Conservation (phyloP, 176 grass and related monocot species). For the Oryza longistaminata region DNA sequence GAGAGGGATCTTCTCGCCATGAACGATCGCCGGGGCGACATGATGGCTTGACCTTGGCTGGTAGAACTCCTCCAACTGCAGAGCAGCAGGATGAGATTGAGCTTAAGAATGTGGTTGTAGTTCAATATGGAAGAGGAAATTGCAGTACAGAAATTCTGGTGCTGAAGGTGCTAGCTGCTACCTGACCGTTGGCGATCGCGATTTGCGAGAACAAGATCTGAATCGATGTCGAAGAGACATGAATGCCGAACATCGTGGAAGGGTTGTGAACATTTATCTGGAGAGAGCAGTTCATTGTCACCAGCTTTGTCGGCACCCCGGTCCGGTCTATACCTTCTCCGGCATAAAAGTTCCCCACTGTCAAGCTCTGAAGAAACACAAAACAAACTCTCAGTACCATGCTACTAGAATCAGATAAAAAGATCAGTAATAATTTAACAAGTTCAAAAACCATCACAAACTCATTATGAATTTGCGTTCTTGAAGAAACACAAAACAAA, state of each 20-base stretch:
- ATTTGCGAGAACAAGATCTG: conserved; percentile 70
- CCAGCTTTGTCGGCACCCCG: conserved; percentile 78
- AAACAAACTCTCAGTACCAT: background rate
- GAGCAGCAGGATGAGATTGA: background rate
- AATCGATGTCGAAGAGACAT: conserved; percentile 64
- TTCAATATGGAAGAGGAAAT: background rate
- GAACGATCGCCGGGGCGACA: conserved; percentile 42
- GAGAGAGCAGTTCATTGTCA: conserved; percentile 74
- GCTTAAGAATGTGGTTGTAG: background rate
- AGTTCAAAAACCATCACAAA: background rate
- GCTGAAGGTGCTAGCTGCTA: background rate
- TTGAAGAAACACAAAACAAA: conserved; percentile 18
- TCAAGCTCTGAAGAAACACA: conserved; percentile 55
- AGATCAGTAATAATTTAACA: background rate
- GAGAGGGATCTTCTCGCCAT: conserved; percentile 75
- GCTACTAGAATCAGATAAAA: background rate
- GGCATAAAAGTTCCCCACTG: conserved; percentile 74
- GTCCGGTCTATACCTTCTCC: conserved; percentile 76
- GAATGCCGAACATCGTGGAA: conserved; percentile 79
- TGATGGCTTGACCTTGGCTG: conserved; percentile 69
- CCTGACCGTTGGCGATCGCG: conserved; percentile 69
- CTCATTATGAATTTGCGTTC: background rate
- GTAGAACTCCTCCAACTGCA: conserved; percentile 74
- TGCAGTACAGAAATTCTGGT: background rate
- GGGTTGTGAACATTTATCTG: conserved; percentile 68